Base-by-base conservation (phyloP, 176 grass and related monocot genomes). In the Typha latifolia region DNA sequence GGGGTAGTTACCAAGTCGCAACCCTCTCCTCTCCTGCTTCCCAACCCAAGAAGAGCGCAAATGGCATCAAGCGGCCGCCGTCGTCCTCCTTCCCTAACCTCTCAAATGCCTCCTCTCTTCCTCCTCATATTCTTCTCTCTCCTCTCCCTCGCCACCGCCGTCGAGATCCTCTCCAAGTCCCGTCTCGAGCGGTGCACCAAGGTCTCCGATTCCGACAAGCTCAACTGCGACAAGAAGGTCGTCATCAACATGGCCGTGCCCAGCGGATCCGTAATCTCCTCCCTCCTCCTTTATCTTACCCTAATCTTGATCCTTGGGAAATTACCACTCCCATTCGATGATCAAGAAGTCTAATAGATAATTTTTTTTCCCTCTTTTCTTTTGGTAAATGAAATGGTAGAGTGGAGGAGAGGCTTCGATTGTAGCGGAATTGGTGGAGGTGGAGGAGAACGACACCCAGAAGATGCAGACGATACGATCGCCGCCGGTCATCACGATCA, bases 151-250 rank as follows among this genome's bases (percentile, higher is more conserved):
- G 19, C 48, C 1, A 49, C 2, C 12, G 69, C 69, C 23, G 22
- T 78, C 57, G 89, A 97, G 66, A 62, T 97, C 68, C 85, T 97
- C 37, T 78, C 86, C 61, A 99, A 93, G 61, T 99, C 86, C 72
- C 63, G 68, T 18, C 10, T 93, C 15, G 73, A 90, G 81, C 49
- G 67, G 1, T 93, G 89, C 68, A 12, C 4, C 61, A 64, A 4
- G 37, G 70, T 62, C 72, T 92, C 83, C 16, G 83, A 47, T 14
- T 70, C 82, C 52, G 74, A 66, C 23, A 59, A 55, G 57, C 81
- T 97, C 50, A 12, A 67, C 67, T 97, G 94, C 69, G 67, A 66
- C 5, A 73, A 48, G 0, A 99, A 99, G 81, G 15, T 99, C 48
- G 86, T 93, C 61, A 18, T 99, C 75, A 48, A 93, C 73, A 37